Conservation (phyloP, 352 stramenopile species). For the Stramenopiles sp. region DNA sequence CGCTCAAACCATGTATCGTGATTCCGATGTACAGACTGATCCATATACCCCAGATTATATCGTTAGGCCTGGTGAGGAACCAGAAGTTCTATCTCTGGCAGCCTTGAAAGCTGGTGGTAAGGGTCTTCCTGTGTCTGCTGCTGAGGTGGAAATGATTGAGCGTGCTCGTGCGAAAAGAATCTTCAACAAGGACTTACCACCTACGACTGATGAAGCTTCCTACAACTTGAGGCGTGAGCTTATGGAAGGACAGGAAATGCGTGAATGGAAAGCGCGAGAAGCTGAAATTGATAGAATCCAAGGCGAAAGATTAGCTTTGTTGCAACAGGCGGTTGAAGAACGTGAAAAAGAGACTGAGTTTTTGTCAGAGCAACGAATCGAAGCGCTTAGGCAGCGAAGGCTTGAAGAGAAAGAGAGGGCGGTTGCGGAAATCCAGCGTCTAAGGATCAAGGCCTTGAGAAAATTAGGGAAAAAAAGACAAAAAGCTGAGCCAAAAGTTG, state of each 20-base stretch:
- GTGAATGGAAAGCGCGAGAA: slow-evolving; percentile 60
- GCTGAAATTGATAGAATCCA: slow-evolving; percentile 61
- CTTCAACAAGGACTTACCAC: slow-evolving; percentile 60
- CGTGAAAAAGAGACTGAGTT: slow-evolving; percentile 66
- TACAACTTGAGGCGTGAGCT: slow-evolving; percentile 66
- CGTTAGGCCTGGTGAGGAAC: slow-evolving; percentile 38
- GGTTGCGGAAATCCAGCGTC: slow-evolving; percentile 49
- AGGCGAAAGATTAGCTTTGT: slow-evolving; percentile 43
- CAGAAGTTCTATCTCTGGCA: slow-evolving; percentile 56
- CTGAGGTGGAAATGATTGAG: slow-evolving; percentile 70
- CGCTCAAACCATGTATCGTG: slow-evolving; percentile 68
- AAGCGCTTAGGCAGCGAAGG: slow-evolving; percentile 47
- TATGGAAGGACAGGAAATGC: slow-evolving; percentile 70
- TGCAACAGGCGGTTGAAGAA: slow-evolving; percentile 55
- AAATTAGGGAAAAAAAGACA: slow-evolving; percentile 48
- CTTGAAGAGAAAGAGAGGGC: slow-evolving; percentile 46
- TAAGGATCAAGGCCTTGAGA: slow-evolving; percentile 57
- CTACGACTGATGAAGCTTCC: slow-evolving; percentile 77
- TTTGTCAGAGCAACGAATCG: slow-evolving; percentile 66
- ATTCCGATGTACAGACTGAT: slow-evolving; percentile 74
- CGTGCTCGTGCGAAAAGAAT: slow-evolving; percentile 52
- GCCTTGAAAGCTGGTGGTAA: slow-evolving; percentile 31
- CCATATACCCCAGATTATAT: slow-evolving; percentile 76
- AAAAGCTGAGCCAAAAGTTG: slow-evolving; percentile 24
- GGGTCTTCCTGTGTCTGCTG: slow-evolving; percentile 43